Conservation (phyloP, 2,329 filamentous ascomycete species). For the Exserohilum rostratum region DNA sequence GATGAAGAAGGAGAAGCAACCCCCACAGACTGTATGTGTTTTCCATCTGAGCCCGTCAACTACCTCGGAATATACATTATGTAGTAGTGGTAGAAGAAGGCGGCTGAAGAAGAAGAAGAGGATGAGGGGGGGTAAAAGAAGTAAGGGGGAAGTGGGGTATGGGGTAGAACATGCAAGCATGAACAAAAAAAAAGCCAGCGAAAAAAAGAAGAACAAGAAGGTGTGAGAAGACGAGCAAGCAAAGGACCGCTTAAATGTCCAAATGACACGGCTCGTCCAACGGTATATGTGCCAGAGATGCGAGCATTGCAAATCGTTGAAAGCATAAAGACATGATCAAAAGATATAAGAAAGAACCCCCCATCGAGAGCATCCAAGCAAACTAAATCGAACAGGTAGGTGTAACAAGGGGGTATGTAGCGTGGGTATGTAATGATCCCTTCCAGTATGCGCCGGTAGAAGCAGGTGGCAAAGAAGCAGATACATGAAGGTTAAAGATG, state of each 20-base stretch:
- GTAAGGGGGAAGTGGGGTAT: no score
- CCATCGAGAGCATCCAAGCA: constrained; percentile 5
- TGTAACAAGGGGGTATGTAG: constrained; percentile 31
- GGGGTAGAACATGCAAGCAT: not conserved
- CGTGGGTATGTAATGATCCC: constrained; percentile 34
- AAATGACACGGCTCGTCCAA: constrained; percentile 14
- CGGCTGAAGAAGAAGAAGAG: not conserved
- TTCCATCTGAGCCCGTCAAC: constrained; percentile 1
- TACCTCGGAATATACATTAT: constrained; percentile 21
- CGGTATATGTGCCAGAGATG: constrained; percentile 18
- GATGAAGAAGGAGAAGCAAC: constrained; percentile 1
- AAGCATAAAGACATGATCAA: constrained; percentile 31
- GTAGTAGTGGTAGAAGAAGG: not conserved
- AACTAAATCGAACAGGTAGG: constrained; percentile 7
- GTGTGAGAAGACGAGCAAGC: not conserved
- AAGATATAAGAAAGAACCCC: constrained; percentile 13
- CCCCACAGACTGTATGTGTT: not conserved
- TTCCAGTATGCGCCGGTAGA: constrained; percentile 30
- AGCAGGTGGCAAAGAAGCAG: constrained; percentile 27
- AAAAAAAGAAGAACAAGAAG: not conserved
- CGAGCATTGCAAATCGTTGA: constrained; percentile 29
- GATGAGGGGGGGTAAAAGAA: no score
- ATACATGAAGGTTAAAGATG: constrained; percentile 23
- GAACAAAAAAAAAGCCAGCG: no score
- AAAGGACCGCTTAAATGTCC: constrained; percentile 6